phyloP scores from a whole-genome alignment of 2,329 filamentous ascomycete species.

The Neurospora sp. region DNA sequence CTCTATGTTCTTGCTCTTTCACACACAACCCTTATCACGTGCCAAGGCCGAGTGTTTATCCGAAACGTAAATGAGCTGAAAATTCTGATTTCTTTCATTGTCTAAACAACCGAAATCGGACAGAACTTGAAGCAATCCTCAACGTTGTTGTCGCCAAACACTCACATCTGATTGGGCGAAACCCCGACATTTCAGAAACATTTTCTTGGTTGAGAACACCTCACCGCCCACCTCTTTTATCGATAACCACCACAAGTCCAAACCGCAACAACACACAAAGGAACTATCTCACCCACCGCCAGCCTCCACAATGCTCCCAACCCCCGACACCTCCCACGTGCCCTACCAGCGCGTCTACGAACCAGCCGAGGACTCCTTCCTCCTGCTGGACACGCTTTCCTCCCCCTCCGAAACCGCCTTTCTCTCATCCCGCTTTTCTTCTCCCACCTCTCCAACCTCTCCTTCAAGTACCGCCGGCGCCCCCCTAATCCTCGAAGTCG shows the following conservation, averaged over 20 bases:
- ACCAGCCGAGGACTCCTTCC: slow-evolving; percentile 90
- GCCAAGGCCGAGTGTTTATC: not conserved
- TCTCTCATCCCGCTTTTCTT: slow-evolving; percentile 52
- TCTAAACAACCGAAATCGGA: not conserved
- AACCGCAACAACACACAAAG: not conserved
- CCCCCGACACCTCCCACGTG: slow-evolving; percentile 87
- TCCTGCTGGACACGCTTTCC: slow-evolving; percentile 86
- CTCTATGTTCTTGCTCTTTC: not conserved
- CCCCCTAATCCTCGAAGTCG: slow-evolving; percentile 68
- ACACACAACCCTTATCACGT: not conserved
- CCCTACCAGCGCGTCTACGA: slow-evolving; percentile 85
- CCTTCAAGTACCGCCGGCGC: slow-evolving; percentile 27
- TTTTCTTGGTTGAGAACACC: not conserved
- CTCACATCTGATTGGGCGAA: not conserved
- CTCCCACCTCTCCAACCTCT: slow-evolving; percentile 20
- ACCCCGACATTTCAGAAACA: not conserved
- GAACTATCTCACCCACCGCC: not conserved
- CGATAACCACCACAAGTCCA: not conserved
- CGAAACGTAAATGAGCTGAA: not conserved
- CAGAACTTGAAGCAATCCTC: not conserved
- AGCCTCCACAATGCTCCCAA: slow-evolving; percentile 64
- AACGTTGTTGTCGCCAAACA: not conserved
- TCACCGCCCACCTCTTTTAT: not conserved
- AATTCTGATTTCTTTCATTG: not conserved
- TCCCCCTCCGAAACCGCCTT: slow-evolving; percentile 58